Evolutionary conservation across 2,329 filamentous ascomycete genomes (phyloP), one percentile per base, ranked within the genome.

Genomic region (Xylariomycetidae sp.): DNA sequence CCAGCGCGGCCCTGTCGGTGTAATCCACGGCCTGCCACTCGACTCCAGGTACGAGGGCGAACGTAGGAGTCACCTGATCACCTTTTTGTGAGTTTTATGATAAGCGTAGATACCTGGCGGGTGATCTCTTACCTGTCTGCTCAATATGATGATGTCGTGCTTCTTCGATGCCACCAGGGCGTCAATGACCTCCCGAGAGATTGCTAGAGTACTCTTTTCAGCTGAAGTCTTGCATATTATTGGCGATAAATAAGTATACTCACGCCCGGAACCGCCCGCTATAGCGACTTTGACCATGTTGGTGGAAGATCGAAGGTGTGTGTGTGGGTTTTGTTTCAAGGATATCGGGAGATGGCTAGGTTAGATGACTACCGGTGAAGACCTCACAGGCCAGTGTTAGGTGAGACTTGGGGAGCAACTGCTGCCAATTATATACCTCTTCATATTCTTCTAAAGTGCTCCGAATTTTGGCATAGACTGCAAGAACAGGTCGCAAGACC

Each of bases 121-220:
- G 4, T 33, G 23, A 7, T 20, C 35, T 14, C 45, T 36, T 32
- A 69, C 69, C 30, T 61, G 66, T 42, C 74, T 60, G 2, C 63
- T 70, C 2, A 80, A 50, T 14, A 79, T 57, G 0, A 62, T 51
- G 28, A 80, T 70, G 0, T 74, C 58, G 36, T 80, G 74, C 34
- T 67, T 74, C 8, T 61, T 59, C 4, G 59, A 58, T 3, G 63
- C 63, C 3, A 72, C 45, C 0, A 77, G 57, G 4, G 54, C 61
- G 37, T 77, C 71, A 15, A 77, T 53, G 8, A 79, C 48, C 46
- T 76, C 73, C 26, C 56, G 61, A 3, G 67, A 69, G 29, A 80
- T 66, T 35, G 73, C 73, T 77, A 30, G n/a, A n/a, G n/a, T n/a
- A n/a, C n/a, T n/a, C n/a, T n/a, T n/a, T n/a, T n/a, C n/a, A n/a